Percentiles rank a stretch among this genome's conserved stretches.
Conservation (phyloP, 1,139 yeast genomes). For the Candida sanyaensis region DNA sequence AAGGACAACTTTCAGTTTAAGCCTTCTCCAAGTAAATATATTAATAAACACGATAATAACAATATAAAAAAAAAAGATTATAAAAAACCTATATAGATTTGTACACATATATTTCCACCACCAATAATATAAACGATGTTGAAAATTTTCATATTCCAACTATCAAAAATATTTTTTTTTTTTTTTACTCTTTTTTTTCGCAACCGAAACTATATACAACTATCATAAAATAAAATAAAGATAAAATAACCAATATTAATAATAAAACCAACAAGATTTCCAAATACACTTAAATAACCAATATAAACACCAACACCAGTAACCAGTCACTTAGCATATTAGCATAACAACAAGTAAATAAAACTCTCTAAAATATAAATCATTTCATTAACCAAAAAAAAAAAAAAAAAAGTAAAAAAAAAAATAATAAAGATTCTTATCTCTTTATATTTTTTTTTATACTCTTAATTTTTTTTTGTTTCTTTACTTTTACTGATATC, state of each 20-base stretch:
- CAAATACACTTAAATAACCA: background rate
- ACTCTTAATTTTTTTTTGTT: too few relatives aligned
- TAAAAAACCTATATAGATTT: background rate
- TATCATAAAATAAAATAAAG: background rate
- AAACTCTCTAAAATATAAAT: background rate
- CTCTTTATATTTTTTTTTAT: background rate
- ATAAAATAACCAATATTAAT: background rate
- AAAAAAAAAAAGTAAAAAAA: background rate
- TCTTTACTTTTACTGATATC: background rate
- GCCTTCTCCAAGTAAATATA: slow-evolving; percentile 1
- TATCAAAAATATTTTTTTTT: background rate
- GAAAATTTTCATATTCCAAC: background rate
- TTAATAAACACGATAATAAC: background rate
- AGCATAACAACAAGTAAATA: background rate
- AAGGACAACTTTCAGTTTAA: background rate
- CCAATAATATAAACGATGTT: background rate
- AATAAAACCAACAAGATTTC: background rate
- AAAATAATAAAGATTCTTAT: background rate
- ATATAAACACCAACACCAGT: background rate
- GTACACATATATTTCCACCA: background rate
- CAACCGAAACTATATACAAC: background rate
- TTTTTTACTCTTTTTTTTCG: background rate
- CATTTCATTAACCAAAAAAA: slow-evolving; percentile 1
- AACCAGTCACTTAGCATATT: background rate
- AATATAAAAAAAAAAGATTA: background rate